A percentile compares a stretch with the other conserved stretches of the same genome.
Conservation (phyloP, 2,329 filamentous ascomycete species). For the Apiospora marii region DNA sequence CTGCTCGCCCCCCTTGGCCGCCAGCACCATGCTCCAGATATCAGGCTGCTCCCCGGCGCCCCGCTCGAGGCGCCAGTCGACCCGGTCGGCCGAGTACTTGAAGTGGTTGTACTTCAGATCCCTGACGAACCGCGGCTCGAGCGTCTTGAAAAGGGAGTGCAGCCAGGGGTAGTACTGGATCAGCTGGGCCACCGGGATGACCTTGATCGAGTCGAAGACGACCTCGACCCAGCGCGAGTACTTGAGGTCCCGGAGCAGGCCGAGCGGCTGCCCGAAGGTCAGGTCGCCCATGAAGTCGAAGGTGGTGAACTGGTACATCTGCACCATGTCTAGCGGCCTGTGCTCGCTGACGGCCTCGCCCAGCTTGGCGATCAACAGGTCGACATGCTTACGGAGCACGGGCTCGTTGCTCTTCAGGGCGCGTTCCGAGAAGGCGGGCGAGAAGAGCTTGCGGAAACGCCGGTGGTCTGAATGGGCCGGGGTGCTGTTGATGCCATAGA, state of each 20-base stretch:
- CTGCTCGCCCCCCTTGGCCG: conserved; percentile 30
- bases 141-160: conserved; percentile 28
- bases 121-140: conserved; percentile 33
- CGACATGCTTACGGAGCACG: conserved; percentile 22
- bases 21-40: conserved; percentile 26
- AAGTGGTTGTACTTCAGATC: conserved; percentile 4
- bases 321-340: conserved; percentile 31
- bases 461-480: conserved; percentile 27
- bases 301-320: conserved; percentile 32
- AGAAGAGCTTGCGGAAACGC: conserved; percentile 32
- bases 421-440: conserved; percentile 35
- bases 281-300: conserved; percentile 36
- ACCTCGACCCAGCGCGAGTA: conserved; percentile 32
- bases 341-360: conserved; percentile 34
- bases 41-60: neutral
- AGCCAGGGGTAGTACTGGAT: conserved; percentile 34
- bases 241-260: conserved; percentile 28
- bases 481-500: conserved; percentile 16
- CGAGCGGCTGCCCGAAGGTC: conserved; percentile 32
- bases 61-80: neutral
- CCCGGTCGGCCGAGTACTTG: conserved; percentile 11
- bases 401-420: conserved; percentile 19
- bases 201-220: conserved; percentile 35
- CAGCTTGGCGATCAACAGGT: conserved; percentile 47
- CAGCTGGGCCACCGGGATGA: conserved; percentile 29